These are phyloP conservation scores for Alternaria viburni DNA, from an alignment of 2,329 filamentous ascomycete species.

Conservation along the genomic window DNA sequence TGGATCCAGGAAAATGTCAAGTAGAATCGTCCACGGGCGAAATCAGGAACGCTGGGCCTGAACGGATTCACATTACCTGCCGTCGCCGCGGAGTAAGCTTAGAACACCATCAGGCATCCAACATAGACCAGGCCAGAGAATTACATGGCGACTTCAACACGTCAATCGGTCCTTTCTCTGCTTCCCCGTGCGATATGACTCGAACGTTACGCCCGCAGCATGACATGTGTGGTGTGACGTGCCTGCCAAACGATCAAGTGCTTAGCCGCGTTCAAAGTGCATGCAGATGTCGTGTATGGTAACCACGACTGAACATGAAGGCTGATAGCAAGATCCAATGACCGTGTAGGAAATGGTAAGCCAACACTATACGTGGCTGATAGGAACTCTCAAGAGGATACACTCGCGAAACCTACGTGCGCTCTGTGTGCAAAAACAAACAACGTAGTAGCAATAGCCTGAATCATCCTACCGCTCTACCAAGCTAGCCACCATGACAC, in stretches of 20 bases:
- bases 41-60: neutral
- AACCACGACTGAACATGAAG: neutral
- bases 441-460: neutral
- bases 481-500: neutral
- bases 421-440: neutral
- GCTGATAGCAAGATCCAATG: neutral
- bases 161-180: neutral
- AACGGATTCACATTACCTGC: neutral
- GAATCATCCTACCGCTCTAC: neutral
- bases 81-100: neutral
- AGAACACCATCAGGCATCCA: neutral
- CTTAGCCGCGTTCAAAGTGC: neutral
- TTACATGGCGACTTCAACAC: neutral
- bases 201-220: neutral
- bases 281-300: neutral
- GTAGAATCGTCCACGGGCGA: constrained; percentile 5
- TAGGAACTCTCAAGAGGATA: neutral
- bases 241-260: neutral
- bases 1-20: constrained; percentile 40
- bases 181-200: neutral
- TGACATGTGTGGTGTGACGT: neutral
- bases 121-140: neutral
- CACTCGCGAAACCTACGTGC: neutral
- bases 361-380: neutral
- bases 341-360: neutral